Evolutionary conservation across 352 stramenopile species (phyloP).

Genomic region (Phytophthora citrophthora): DNA sequence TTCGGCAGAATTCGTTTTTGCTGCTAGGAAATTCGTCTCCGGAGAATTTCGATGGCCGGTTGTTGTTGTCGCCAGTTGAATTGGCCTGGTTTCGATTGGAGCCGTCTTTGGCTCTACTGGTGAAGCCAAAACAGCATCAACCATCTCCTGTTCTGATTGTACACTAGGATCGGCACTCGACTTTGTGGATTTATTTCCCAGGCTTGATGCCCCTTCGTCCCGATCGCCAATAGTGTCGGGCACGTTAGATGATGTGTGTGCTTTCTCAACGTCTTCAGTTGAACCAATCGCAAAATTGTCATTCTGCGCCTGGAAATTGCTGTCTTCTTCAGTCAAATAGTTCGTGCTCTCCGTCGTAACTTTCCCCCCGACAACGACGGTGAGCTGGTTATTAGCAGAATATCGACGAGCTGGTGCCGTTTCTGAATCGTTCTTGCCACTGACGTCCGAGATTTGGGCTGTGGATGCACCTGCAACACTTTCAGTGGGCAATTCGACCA

Average conservation of each 20-base stretch:
- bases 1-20: constrained; percentile 7
- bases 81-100: constrained; percentile 6
- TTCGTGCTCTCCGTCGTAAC: neutral
- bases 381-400: constrained; percentile 34
- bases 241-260: neutral
- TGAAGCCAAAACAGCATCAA: neutral
- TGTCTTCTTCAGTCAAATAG: constrained; percentile 6
- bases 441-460: neutral
- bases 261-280: neutral
- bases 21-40: constrained; percentile 1
- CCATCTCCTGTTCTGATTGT: neutral
- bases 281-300: neutral
- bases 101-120: neutral
- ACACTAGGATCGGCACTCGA: neutral
- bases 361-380: constrained; percentile 28
- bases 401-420: constrained; percentile 18
- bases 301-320: neutral
- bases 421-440: constrained; percentile 1
- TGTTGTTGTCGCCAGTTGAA: neutral
- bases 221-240: constrained; percentile 5
- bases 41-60: neutral
- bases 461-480: neutral
- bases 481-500: neutral
- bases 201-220: constrained; percentile 4
- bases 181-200: neutral